Evolutionary conservation across 352 stramenopile species (phyloP).

Genomic region (Peronospora destructor): DNA sequence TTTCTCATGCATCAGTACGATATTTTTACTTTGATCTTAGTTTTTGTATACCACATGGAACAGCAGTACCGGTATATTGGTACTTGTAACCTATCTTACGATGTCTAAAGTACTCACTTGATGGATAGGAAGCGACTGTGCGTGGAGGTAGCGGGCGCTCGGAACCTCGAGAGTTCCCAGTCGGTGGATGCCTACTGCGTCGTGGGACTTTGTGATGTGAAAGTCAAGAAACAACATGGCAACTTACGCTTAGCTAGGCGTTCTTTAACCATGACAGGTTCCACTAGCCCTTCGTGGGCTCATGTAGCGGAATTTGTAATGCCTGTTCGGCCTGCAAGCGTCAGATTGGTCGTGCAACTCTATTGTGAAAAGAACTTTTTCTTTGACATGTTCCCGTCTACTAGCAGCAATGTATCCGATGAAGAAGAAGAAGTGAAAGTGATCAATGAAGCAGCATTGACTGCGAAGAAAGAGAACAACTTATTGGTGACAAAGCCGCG

Average conservation of each 20-base stretch:
- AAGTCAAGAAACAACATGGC: conserved; percentile 10
- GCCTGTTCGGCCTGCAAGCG: conserved; percentile 12
- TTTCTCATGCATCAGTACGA: conserved; percentile 21
- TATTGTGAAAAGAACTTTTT: conserved; percentile 77
- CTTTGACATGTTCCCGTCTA: conserved; percentile 77
- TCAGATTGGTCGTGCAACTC: conserved; percentile 39
- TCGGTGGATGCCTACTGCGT: conserved; percentile 66
- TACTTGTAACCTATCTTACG: background rate
- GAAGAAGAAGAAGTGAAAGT: conserved; percentile 8
- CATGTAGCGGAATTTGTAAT: conserved; percentile 40
- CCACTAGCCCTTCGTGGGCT: conserved; percentile 35
- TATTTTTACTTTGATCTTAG: conserved; percentile 8
- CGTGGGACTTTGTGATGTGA: conserved; percentile 32
- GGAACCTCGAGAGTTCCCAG: conserved; percentile 58
- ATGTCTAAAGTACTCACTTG: conserved; percentile 8
- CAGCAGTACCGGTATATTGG: background rate
- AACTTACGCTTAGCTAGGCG: conserved; percentile 7
- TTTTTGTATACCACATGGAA: background rate
- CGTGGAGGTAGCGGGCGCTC: conserved; percentile 60
- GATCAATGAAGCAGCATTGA: background rate
- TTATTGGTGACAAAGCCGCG: conserved; percentile 6
- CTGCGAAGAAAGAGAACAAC: conserved; percentile 9
- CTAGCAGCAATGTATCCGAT: conserved; percentile 6
- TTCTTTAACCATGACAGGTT: conserved; percentile 31
- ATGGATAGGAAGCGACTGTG: conserved; percentile 42